Evolutionary conservation across 352 stramenopile genomes (phyloP).

Genomic region (Stephanocyclus meneghinianus): DNA sequence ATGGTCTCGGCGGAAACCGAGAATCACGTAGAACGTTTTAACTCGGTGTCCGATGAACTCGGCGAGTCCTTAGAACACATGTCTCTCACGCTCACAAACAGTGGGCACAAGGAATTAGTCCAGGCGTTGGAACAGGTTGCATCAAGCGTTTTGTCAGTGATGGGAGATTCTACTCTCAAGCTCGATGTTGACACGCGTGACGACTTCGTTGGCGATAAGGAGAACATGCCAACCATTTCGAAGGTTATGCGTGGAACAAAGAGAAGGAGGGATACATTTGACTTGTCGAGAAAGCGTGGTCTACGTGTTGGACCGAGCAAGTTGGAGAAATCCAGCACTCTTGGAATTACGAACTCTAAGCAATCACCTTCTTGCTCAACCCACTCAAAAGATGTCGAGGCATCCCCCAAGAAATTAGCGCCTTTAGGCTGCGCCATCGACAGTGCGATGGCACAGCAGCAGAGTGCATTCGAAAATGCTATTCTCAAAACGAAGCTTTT

Average conservation of each 20-base stretch:
- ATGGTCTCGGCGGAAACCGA: neutral
- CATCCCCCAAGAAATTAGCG: too few relatives aligned
- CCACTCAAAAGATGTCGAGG: neutral
- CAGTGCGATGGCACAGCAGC: neutral
- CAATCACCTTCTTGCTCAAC: neutral
- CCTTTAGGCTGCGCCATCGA: neutral
- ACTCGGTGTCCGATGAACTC: neutral
- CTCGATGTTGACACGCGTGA: too few relatives aligned
- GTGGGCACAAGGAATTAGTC: constrained; percentile 12
- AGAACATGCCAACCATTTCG: neutral
- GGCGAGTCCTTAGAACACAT: neutral
- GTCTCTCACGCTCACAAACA: constrained; percentile 2
- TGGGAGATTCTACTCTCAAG: neutral
- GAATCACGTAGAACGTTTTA: neutral
- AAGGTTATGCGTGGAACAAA: neutral
- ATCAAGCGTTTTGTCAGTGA: neutral
- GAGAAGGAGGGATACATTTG: constrained; percentile 45
- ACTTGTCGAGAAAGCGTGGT: constrained; percentile 34
- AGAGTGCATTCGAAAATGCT: neutral
- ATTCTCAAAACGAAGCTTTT: constrained; percentile 7
- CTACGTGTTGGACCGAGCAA: neutral
- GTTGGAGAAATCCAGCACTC: neutral
- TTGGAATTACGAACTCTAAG: neutral
- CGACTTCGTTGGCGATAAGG: neutral
- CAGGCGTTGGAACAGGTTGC: constrained; percentile 17